A percentile compares a stretch with the other conserved stretches of the same genome.
These are phyloP conservation scores for Metschnikowia aberdeeniae DNA, from an alignment of 805 yeast species.

Conservation along the genomic window DNA sequence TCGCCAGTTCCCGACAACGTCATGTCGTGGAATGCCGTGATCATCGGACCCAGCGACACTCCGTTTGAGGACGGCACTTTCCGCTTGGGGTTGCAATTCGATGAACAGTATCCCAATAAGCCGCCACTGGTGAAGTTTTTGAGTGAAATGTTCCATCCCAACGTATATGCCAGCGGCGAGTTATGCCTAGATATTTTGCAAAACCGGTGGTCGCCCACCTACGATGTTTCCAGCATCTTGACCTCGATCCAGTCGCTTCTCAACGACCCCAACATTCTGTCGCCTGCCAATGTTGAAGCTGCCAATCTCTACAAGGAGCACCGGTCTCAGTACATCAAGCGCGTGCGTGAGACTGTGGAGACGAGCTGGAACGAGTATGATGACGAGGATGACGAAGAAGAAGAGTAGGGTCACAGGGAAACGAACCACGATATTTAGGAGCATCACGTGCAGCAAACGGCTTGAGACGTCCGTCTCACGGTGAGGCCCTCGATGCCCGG, in stretches of 20 bases:
- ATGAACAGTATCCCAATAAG: conserved; percentile 95
- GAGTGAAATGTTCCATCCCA: conserved; percentile 96
- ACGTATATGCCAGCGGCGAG: conserved; percentile 93
- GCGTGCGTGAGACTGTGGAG: conserved; percentile 94
- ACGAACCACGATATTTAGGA: too few relatives aligned
- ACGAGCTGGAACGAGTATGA: conserved; percentile 87
- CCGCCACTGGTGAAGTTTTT: conserved; percentile 92
- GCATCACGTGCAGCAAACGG: too few relatives aligned
- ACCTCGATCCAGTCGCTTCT: conserved; percentile 89
- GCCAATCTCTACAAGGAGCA: conserved; percentile 94
- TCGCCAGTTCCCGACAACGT: conserved; percentile 96
- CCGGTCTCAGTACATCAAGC: conserved; percentile 81
- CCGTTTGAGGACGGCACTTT: conserved; percentile 99
- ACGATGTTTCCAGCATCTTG: conserved; percentile 91
- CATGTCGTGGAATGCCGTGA: conserved; percentile 97
- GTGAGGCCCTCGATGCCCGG: too few relatives aligned
- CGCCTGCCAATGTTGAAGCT: conserved; percentile 98
- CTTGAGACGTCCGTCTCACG: too few relatives aligned
- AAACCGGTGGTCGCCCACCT: conserved; percentile 98
- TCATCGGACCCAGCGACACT: conserved; percentile 95
- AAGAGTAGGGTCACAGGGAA: conserved; percentile 2
- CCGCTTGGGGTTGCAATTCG: conserved; percentile 78
- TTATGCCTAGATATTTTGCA: conserved; percentile 93
- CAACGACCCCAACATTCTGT: conserved; percentile 93
- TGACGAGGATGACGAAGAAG: conserved; percentile 46